Conservation (phyloP, 2,329 filamentous ascomycete genomes). For the Xylariales sp. region DNA sequence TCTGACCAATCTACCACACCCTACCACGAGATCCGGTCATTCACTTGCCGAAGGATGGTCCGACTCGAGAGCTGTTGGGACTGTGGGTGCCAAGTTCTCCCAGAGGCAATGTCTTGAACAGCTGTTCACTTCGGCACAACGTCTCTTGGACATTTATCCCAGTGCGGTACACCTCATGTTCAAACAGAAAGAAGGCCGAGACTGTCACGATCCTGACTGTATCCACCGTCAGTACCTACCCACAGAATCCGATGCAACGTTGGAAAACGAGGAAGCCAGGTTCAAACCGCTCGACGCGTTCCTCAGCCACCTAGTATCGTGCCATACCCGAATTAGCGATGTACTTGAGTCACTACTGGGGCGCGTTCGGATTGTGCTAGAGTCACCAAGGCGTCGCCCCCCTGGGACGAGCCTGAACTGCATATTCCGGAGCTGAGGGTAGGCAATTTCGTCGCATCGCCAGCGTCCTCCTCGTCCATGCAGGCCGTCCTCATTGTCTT, state of each 20-base stretch:
- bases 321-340: constrained; percentile 33
- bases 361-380: constrained; percentile 28
- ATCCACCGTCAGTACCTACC: constrained; percentile 24
- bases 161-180: constrained; percentile 20
- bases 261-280: constrained; percentile 7
- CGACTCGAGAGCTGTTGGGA: constrained; percentile 19
- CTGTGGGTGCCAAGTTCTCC: constrained; percentile 19
- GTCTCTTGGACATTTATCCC: constrained; percentile 32
- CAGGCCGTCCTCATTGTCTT: constrained; percentile 19
- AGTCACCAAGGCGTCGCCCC: constrained; percentile 22
- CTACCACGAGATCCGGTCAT: too few species aligned
- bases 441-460: constrained; percentile 25
- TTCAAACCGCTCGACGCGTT: constrained; percentile 26
- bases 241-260: constrained; percentile 12
- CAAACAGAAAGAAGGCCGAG: constrained; percentile 5
- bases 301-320: constrained; percentile 31
- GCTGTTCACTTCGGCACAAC: constrained; percentile 29
- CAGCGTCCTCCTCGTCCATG: constrained; percentile 19
- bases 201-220: constrained; percentile 29
- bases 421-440: constrained; percentile 36
- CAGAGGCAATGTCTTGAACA: constrained; percentile 27
- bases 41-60: constrained; percentile 21
- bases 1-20: too few species aligned
- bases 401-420: constrained; percentile 26
- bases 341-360: constrained; percentile 30